Evolutionary conservation across 495 filamentous ascomycete species (phyloP), one percentile per base, ranked within the genome.

Genomic region (Penicillium macrosclerotiorum): DNA sequence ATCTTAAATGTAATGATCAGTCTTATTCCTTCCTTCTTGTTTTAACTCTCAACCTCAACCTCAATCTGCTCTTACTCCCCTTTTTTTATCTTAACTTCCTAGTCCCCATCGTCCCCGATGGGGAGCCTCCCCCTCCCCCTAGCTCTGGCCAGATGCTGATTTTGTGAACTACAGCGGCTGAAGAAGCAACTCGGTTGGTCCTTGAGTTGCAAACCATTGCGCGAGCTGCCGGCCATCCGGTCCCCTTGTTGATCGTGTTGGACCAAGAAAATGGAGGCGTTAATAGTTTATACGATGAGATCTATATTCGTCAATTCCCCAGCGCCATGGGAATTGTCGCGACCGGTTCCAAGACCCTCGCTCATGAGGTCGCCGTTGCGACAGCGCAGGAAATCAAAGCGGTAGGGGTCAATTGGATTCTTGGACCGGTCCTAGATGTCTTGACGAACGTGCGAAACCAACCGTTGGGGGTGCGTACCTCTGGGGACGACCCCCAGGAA

Each of bases 261-360:
- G 90, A 95, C 60, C 90, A 95, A 56, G 90, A 95, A 63, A 95
- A 95, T 85, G 90, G 90, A 36, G 90, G 90, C 3, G 89, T 95
- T 57, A 95, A 95, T 68, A 92, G 88, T 64, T 75, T 95, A 12
- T 95, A 89, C 58, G 90, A 95, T 69, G 88, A 92, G 51, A 85
- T 89, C 47, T 90, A 87, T 64, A 88, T 95, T 52, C 85, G 88
- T 46, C 90, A 95, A 59, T 95, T 91, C 51, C 90, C 90, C 13
- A 90, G 86, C 52, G 84, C 88, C 37, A 95, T 95, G 90, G 90
- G 89, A 24, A 78, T 94, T 49, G 87, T 89, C 13, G 90, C 90
- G 1, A 89, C 89, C 8, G 87, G 88, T 3, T 90, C 83, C 7
- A 83, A 80, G 18, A 73, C 87, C 9, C 65, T 95, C 30, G 85